Evolutionary conservation across 345 rosid genomes (phyloP).

Genomic region (Cardamine resedifolia): DNA sequence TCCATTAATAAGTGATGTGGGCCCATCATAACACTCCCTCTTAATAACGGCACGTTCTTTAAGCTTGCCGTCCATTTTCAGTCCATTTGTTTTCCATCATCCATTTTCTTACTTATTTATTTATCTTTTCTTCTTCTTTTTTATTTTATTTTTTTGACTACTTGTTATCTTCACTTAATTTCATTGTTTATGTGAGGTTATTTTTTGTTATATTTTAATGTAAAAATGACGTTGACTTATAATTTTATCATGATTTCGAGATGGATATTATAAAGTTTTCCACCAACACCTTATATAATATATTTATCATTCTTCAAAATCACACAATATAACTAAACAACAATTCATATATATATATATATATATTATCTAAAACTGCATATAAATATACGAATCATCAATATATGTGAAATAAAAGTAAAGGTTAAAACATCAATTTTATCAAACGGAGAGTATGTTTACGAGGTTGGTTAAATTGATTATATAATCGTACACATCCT

Average conservation of each 20-base stretch:
- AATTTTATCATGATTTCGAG: background rate
- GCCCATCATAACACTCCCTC: slow-evolving; percentile 1
- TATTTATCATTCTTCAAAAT: background rate
- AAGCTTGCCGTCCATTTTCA: slow-evolving; percentile 30
- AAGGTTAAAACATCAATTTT: no score
- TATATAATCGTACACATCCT: no score
- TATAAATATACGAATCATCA: background rate
- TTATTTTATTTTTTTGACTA: background rate
- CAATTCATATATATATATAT: no score
- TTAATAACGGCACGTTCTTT: slow-evolving; percentile 37
- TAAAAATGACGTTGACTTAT: background rate
- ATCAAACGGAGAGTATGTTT: background rate
- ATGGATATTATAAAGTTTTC: background rate
- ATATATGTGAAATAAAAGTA: background rate
- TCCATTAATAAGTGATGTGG: slow-evolving; percentile 29
- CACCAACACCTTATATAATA: background rate
- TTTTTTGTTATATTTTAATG: background rate
- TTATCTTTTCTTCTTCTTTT: background rate
- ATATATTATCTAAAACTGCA: background rate
- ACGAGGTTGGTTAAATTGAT: background rate
- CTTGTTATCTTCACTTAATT: background rate
- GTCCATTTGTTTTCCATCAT: slow-evolving; percentile 11
- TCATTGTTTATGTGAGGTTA: background rate
- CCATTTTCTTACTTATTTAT: background rate
- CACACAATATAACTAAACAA: background rate